phyloP scores from a whole-genome alignment of 768 basidiomycete species.

The Clavulina sp. region DNA sequence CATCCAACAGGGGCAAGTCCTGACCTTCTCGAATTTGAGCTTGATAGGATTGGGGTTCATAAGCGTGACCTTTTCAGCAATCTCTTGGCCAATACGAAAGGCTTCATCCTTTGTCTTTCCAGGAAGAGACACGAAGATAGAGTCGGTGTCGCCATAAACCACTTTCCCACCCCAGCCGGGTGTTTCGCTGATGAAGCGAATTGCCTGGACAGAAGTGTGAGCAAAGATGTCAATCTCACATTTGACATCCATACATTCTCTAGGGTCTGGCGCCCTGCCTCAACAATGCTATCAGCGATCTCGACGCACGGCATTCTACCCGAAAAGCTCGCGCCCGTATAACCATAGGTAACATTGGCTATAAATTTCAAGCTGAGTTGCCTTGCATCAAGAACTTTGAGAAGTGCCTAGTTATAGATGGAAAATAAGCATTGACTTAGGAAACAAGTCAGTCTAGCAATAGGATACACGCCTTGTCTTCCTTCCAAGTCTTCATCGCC shows the following conservation, averaged over 20 bases:
- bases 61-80: constrained; percentile 71
- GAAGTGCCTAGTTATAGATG: constrained; percentile 66
- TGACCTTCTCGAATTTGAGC: constrained; percentile 93
- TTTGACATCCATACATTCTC: constrained; percentile 47
- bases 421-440: neutral
- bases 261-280: constrained; percentile 85
- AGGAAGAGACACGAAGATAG: constrained; percentile 77
- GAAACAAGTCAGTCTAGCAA: constrained; percentile 2
- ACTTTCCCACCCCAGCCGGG: constrained; percentile 81
- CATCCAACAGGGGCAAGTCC: constrained; percentile 3
- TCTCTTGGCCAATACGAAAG: constrained; percentile 82
- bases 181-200: constrained; percentile 54
- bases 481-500: constrained; percentile 68
- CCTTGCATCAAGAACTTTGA: constrained; percentile 67
- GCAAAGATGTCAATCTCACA: neutral
- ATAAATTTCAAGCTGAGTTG: constrained; percentile 91
- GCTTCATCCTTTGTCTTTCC: constrained; percentile 89
- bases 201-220: constrained; percentile 38
- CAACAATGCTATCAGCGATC: constrained; percentile 95
- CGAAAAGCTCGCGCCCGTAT: constrained; percentile 85
- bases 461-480: constrained; percentile 43
- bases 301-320: constrained; percentile 98
- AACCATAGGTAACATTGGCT: constrained; percentile 87
- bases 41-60: constrained; percentile 83
- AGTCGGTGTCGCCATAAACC: constrained; percentile 97